A percentile compares a stretch with the other conserved stretches of the same genome.
phyloP scores from a whole-genome alignment of 306 rosid species.

The Pyrus communis region DNA sequence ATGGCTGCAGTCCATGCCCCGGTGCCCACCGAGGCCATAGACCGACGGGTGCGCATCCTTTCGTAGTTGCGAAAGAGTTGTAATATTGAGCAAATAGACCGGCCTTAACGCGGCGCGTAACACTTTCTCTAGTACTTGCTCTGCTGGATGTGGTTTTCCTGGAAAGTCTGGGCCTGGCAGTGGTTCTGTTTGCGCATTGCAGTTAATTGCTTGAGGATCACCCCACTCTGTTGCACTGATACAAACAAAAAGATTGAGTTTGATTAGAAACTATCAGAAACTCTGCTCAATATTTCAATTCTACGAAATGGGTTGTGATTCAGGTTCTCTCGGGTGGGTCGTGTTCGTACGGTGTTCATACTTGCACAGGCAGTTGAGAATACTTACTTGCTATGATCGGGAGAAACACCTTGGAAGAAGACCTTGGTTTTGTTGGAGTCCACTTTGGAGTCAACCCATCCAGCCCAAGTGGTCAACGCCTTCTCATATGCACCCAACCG shows the following conservation, averaged over 20 bases:
- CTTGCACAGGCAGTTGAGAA: neutral
- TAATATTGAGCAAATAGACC: conserved; percentile 35
- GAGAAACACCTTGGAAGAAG: conserved; percentile 78
- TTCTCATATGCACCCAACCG: conserved; percentile 63
- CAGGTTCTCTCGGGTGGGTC: neutral
- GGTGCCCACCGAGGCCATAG: conserved; percentile 47
- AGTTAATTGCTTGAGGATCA: conserved; percentile 15
- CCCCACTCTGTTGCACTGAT: conserved; percentile 46
- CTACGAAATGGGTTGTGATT: neutral
- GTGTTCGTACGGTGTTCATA: neutral
- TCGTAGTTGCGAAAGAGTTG: conserved; percentile 50
- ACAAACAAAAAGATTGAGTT: neutral
- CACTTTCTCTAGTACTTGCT: conserved; percentile 36
- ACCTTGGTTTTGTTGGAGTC: conserved; percentile 40
- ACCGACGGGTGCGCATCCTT: conserved; percentile 72
- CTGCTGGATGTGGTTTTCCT: conserved; percentile 43
- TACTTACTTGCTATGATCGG: conserved; percentile 57
- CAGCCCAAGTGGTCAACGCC: conserved; percentile 69
- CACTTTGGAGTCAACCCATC: conserved; percentile 54
- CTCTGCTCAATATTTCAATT: neutral
- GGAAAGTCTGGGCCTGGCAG: conserved; percentile 24
- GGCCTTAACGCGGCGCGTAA: conserved; percentile 26
- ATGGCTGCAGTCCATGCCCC: conserved; percentile 52
- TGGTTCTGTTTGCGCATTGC: conserved; percentile 32
- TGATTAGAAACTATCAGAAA: neutral